Conservation (phyloP, 306 rosid genomes). For the Glycyrrhiza uralensis region DNA sequence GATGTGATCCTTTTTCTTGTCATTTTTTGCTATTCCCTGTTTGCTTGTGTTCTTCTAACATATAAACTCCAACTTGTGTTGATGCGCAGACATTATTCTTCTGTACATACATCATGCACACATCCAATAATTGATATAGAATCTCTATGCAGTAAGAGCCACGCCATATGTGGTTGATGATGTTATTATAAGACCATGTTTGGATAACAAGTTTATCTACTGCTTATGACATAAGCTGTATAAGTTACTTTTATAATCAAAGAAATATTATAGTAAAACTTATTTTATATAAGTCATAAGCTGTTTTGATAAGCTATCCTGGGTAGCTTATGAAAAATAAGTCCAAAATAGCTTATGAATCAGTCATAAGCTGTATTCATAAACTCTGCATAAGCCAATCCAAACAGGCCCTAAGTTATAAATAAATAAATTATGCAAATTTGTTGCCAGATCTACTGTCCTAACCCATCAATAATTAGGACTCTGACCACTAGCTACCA, state of each 20-base stretch:
- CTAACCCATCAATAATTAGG: slow-evolving; percentile 37
- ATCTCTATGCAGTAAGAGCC: slow-evolving; percentile 30
- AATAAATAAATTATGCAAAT: not conserved
- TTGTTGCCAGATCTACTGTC: slow-evolving; percentile 35
- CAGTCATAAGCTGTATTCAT: no score
- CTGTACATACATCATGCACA: slow-evolving; percentile 14
- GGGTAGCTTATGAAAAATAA: no score
- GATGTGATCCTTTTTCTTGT: slow-evolving; percentile 29
- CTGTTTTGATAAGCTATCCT: no score
- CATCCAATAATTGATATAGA: slow-evolving; percentile 30
- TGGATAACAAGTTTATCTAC: no score
- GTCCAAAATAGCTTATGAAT: no score
- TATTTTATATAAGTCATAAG: no score
- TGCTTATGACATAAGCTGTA: no score
- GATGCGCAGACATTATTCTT: slow-evolving; percentile 24
- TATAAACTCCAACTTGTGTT: slow-evolving; percentile 32
- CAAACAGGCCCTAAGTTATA: not conserved
- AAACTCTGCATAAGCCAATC: no score
- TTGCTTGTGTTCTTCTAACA: slow-evolving; percentile 28
- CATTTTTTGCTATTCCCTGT: slow-evolving; percentile 30
- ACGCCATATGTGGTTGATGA: slow-evolving; percentile 1
- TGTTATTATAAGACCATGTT: no score
- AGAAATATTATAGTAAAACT: no score
- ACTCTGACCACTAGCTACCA: not conserved
- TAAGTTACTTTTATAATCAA: no score